Conservation (phyloP, 1,284 basidiomycete species). For the Ganoderma lingzhi region DNA sequence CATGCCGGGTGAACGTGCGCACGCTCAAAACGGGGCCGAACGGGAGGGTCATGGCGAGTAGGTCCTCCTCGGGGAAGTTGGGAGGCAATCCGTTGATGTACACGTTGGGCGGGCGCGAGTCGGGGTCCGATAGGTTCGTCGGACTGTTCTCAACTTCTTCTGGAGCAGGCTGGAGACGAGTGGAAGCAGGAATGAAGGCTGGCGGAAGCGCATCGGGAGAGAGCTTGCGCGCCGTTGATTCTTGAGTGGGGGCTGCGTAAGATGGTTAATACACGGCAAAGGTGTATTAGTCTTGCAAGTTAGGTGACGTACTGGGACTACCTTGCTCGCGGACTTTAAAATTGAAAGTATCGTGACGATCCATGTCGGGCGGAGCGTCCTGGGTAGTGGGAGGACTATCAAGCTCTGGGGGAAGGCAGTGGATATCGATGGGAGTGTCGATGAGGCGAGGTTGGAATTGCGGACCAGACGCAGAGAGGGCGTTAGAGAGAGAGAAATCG, state of each 20-base stretch:
- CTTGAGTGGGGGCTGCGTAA: conserved; percentile 24
- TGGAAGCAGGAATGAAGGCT: conserved; percentile 25
- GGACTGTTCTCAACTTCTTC: conserved; percentile 18
- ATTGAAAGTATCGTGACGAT: neutral
- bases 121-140: conserved; percentile 6
- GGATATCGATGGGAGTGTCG: conserved; percentile 36
- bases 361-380: conserved; percentile 2
- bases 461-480: conserved; percentile 26
- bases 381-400: conserved; percentile 16
- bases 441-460: conserved; percentile 32
- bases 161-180: conserved; percentile 2
- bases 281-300: neutral
- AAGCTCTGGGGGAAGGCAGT: conserved; percentile 26
- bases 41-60: conserved; percentile 48
- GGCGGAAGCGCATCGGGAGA: conserved; percentile 21
- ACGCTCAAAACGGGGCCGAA: conserved; percentile 52
- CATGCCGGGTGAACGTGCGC: conserved; percentile 53
- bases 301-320: conserved; percentile 25
- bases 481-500: conserved; percentile 23
- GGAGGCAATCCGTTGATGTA: conserved; percentile 60
- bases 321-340: conserved; percentile 14
- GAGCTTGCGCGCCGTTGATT: conserved; percentile 14
- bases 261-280: neutral
- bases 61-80: conserved; percentile 54
- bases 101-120: conserved; percentile 50